A percentile compares a stretch with the other conserved stretches of the same genome.
phyloP scores from a whole-genome alignment of 352 stramenopile genomes.

The Globisporangium cylindrosporum region DNA sequence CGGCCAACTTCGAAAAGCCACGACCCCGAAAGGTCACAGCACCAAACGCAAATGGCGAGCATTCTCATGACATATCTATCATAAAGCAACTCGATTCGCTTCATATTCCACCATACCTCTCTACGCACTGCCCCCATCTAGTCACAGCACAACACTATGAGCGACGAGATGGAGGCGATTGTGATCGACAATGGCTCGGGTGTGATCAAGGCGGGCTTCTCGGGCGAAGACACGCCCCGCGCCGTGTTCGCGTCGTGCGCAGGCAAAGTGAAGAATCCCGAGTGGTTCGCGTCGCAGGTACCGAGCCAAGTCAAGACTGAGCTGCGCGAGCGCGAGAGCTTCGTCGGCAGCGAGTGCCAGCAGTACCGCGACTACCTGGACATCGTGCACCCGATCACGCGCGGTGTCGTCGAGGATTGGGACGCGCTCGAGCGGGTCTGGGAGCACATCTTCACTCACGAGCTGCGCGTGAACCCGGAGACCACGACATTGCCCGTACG shows the following conservation, averaged over 20 bases:
- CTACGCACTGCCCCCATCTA: background rate
- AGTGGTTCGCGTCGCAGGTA: constrained; percentile 70
- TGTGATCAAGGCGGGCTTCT: constrained; percentile 78
- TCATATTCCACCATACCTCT: background rate
- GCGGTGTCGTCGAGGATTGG: constrained; percentile 81
- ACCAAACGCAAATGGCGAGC: background rate
- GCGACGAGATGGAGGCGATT: constrained; percentile 58
- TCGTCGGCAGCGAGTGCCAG: constrained; percentile 59
- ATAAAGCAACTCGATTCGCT: background rate
- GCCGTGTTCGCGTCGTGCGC: constrained; percentile 67
- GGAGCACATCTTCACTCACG: constrained; percentile 81
- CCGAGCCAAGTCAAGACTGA: constrained; percentile 50
- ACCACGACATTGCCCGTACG: constrained; percentile 48
- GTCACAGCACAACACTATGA: background rate
- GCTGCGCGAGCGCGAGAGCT: constrained; percentile 71
- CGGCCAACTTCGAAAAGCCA: background rate
- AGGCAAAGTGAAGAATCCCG: constrained; percentile 73
- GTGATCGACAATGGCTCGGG: constrained; percentile 88
- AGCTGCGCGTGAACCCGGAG: constrained; percentile 75
- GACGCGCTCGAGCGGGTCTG: constrained; percentile 84
- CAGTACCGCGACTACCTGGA: constrained; percentile 69
- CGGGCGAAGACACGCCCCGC: constrained; percentile 80
- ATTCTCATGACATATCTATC: background rate
- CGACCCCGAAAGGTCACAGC: background rate
- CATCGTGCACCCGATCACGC: constrained; percentile 68